These are phyloP conservation scores for Apophysomyces ossiformis DNA, from an alignment of 371 early-diverging fungal genomes.

Conservation along the genomic window DNA sequence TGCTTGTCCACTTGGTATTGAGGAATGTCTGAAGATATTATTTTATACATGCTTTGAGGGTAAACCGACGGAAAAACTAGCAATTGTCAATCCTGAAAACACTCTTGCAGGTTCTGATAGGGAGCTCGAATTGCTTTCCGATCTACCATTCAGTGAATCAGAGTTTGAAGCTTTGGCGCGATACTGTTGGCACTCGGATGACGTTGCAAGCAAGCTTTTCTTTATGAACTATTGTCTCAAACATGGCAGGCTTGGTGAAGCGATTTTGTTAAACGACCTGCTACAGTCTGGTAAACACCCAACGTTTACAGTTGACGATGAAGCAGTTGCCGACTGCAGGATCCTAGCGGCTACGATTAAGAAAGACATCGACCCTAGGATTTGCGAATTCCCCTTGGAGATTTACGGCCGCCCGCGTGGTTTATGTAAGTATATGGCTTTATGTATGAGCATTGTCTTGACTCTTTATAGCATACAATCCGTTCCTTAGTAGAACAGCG, in stretches of 20 bases:
- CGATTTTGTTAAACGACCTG: not conserved
- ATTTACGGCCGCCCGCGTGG: conserved; percentile 4
- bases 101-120: not conserved
- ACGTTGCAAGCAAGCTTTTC: not conserved
- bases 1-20: not conserved
- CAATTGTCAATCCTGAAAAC: not conserved
- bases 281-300: not conserved
- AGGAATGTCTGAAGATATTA: not conserved
- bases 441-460: not conserved
- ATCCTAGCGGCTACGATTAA: not conserved
- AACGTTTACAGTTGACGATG: not conserved
- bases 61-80: not conserved
- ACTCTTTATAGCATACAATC: not conserved
- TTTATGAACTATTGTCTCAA: conserved; percentile 2
- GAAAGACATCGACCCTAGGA: not conserved
- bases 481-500: not conserved
- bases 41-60: not conserved
- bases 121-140: not conserved
- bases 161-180: not conserved
- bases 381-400: not conserved
- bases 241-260: not conserved
- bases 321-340: not conserved
- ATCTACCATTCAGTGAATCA: not conserved
- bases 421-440: not conserved
- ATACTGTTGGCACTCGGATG: not conserved